A percentile compares a stretch with the other conserved stretches of the same genome.
Conservation (phyloP, 441 rosid genomes). For the Eutrema salsugineum region DNA sequence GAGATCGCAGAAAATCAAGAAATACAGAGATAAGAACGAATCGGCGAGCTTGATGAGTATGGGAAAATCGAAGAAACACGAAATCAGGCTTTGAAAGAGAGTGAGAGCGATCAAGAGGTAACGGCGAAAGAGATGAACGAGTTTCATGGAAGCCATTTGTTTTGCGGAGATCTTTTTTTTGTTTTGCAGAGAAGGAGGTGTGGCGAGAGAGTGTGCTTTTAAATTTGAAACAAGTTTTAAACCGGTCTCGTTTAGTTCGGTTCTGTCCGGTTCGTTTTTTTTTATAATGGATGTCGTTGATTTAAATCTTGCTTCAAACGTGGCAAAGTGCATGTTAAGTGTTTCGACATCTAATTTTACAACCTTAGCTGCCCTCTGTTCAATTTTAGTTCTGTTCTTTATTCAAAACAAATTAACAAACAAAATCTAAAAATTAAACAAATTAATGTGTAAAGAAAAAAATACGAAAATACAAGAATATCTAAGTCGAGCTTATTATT, state of each 20-base stretch:
- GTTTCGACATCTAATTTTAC: constrained; percentile 13
- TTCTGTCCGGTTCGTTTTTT: not conserved
- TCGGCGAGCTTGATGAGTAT: constrained; percentile 39
- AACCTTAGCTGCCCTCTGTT: not conserved
- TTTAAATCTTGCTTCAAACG: not conserved
- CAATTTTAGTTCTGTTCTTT: not conserved
- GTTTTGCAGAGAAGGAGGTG: not conserved
- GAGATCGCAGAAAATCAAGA: constrained; percentile 40
- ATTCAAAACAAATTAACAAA: not conserved
- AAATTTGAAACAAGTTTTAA: not conserved
- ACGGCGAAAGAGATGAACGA: constrained; percentile 30
- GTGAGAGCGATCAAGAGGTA: constrained; percentile 28
- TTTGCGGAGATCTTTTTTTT: not conserved
- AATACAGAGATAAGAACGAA: constrained; percentile 39
- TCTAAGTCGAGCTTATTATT: not conserved
- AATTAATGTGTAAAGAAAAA: not conserved
- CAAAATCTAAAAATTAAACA: not conserved
- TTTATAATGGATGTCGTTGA: not conserved
- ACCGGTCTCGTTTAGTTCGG: not conserved
- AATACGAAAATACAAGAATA: too few relatives aligned
- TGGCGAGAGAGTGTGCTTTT: not conserved
- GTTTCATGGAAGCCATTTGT: constrained; percentile 31
- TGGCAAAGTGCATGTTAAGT: constrained; percentile 27
- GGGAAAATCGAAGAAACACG: constrained; percentile 22
- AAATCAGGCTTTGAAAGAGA: constrained; percentile 28